Conservation (phyloP, 768 basidiomycete species). For the Asterophora lycoperdoides region DNA sequence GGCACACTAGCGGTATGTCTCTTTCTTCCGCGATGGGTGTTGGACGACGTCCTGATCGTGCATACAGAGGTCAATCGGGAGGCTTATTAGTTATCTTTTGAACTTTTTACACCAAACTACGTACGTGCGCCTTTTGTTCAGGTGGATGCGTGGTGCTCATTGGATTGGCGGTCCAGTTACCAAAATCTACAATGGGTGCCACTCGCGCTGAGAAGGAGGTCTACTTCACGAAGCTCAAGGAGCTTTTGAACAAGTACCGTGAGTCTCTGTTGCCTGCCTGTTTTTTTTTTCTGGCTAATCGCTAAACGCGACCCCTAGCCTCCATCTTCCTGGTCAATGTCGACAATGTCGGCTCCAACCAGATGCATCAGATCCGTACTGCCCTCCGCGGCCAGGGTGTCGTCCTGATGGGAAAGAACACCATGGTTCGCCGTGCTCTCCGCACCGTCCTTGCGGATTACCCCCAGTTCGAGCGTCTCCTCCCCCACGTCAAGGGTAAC, state of each 20-base stretch:
- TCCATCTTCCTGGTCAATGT: conserved; percentile 99
- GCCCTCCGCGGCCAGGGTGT: conserved; percentile 95
- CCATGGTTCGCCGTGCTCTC: conserved; percentile 98
- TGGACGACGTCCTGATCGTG: neutral
- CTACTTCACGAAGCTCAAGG: conserved; percentile 93
- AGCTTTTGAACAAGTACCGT: conserved; percentile 89
- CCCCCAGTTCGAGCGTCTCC: conserved; percentile 95
- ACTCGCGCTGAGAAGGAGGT: conserved; percentile 83
- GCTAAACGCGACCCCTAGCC: conserved; percentile 44
- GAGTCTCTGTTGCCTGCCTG: conserved; percentile 27
- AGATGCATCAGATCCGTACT: conserved; percentile 97
- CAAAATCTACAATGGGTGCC: conserved; percentile 75
- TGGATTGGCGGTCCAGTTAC: conserved; percentile 11
- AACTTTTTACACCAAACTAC: conserved; percentile 12
- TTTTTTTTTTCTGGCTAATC: neutral
- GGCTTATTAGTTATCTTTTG: conserved; percentile 52
- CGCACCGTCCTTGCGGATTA: conserved; percentile 84
- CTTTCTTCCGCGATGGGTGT: neutral
- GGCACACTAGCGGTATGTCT: conserved; percentile 65
- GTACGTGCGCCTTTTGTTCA: conserved; percentile 9
- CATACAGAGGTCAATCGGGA: conserved; percentile 80
- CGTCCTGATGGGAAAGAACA: conserved; percentile 99
- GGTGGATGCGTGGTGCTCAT: neutral
- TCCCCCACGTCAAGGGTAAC: conserved; percentile 95
- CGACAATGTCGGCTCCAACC: conserved; percentile 99